Evolutionary conservation across 805 yeast genomes (phyloP), one percentile per base, ranked within the genome.

Genomic region (Pichia nakasei): DNA sequence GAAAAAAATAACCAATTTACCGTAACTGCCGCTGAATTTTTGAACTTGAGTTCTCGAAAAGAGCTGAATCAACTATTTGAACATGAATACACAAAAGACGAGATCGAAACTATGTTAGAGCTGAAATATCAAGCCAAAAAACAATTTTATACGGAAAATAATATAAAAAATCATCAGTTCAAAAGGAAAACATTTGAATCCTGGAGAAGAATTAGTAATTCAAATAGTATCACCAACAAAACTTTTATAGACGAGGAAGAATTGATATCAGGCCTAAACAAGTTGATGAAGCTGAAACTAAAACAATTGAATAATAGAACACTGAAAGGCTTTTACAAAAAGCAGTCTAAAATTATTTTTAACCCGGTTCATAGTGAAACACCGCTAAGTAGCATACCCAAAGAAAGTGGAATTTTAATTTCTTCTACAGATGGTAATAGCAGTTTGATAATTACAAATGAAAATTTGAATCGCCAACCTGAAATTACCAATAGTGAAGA

Each of bases 1-100:
- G 44, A 53, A 21, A 65, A 63, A 39, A 48, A 64, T 9, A 67
- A 65, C 46, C 61, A 60, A 9, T 64, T 57, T 42, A 62, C 66
- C 0, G 59, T 60, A 1, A 62, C 61, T 46, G 52, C 65, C 2
- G 62, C 67, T 0, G 61, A 56, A 21, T 62, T 58, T 41, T 46
- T 65, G 20, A 52, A 51, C 20, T 44, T 65, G 9, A 54, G 64
- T 4, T 33, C 60, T 1, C 51, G 50, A 29, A 22, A 47, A 1
- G 53, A 59, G 9, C 44, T 65, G 21, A 61, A 63, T 27, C n/a
- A 33, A 17, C 38, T 53, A 1, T 50, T 59, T 2, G 47, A 45
- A 17, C 39, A 22, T 1, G 61, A 58, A 0, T 39, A 32, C 19
- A 38, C 62, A 0, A 66, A 59, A 35, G 52, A 51, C 3, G 50